Percentiles rank a stretch among this genome's conserved stretches.
Evolutionary conservation across 495 filamentous ascomycete species (phyloP).

Genomic region (Cercophora sp.): DNA sequence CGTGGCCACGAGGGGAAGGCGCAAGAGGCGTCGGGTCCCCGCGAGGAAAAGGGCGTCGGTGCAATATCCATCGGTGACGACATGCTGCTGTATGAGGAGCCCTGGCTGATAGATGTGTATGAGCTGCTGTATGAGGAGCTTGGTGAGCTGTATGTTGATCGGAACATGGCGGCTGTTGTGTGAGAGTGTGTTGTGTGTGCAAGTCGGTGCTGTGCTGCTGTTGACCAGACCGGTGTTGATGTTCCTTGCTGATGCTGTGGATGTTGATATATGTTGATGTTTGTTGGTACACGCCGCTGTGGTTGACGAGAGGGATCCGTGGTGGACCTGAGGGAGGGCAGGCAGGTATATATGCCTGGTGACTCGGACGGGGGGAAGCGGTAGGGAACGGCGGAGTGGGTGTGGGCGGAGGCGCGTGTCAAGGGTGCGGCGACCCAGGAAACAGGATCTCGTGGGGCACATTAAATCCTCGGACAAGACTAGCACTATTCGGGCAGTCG

Average conservation of each 20-base stretch:
- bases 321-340: conserved; percentile 5
- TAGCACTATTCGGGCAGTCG: conserved; percentile 13
- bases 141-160: conserved; percentile 41
- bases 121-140: conserved; percentile 34
- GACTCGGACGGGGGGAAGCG: conserved; percentile 5
- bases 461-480: conserved; percentile 15
- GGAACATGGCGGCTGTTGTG: conserved; percentile 36
- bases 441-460: conserved; percentile 32
- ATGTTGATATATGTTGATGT: not conserved
- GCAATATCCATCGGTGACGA: conserved; percentile 52
- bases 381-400: conserved; percentile 13
- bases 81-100: conserved; percentile 30
- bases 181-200: conserved; percentile 8
- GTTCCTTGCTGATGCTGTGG: not conserved
- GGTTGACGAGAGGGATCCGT: conserved; percentile 5
- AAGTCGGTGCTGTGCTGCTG: conserved; percentile 10
- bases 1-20: conserved; percentile 52
- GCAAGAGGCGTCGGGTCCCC: conserved; percentile 38
- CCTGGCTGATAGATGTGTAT: conserved; percentile 21
- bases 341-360: conserved; percentile 12
- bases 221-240: conserved; percentile 4
- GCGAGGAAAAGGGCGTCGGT: conserved; percentile 36
- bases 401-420: conserved; percentile 9
- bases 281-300: not conserved
- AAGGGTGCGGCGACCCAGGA: conserved; percentile 22